These are phyloP conservation scores for Nannizziopsis arthrosporioides DNA, from an alignment of 2,329 filamentous ascomycete genomes.

Conservation along the genomic window DNA sequence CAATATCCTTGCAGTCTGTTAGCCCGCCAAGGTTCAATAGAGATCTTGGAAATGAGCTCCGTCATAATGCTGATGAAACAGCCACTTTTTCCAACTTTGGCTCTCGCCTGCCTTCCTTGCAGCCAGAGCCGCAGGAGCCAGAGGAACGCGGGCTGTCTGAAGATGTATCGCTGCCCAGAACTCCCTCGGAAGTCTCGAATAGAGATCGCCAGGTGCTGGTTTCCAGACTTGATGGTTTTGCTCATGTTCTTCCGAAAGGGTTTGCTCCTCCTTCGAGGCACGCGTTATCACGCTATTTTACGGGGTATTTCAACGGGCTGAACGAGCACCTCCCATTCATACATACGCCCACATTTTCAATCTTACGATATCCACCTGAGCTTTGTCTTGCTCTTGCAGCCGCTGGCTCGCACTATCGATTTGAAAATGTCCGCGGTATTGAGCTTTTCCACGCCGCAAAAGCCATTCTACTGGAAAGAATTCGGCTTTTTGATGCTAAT, in stretches of 20 bases:
- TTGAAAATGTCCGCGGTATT: conserved; percentile 41
- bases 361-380: conserved; percentile 37
- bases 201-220: conserved; percentile 36
- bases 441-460: conserved; percentile 48
- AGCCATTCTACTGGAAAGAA: conserved; percentile 42
- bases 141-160: conserved; percentile 34
- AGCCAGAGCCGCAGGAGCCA: conserved; percentile 36
- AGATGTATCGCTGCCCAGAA: conserved; percentile 29
- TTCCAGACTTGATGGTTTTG: conserved; percentile 36
- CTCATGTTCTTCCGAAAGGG: conserved; percentile 35
- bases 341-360: conserved; percentile 39
- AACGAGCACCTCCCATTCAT: conserved; percentile 44
- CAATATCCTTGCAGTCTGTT: conserved; percentile 23
- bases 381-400: conserved; percentile 42
- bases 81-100: conserved; percentile 40
- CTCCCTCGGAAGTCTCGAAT: conserved; percentile 39
- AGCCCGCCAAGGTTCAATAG: conserved; percentile 27
- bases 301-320: conserved; percentile 42
- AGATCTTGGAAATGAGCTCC: conserved; percentile 31
- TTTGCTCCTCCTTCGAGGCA: conserved; percentile 41
- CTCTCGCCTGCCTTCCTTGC: conserved; percentile 37
- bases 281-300: conserved; percentile 39
- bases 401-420: conserved; percentile 39
- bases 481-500: conserved; percentile 40
- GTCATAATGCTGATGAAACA: conserved; percentile 29